Percentiles rank a stretch among this genome's conserved stretches.
These are phyloP conservation scores for Verticillium longisporum DNA, from an alignment of 2,329 filamentous ascomycete genomes.

Conservation along the genomic window DNA sequence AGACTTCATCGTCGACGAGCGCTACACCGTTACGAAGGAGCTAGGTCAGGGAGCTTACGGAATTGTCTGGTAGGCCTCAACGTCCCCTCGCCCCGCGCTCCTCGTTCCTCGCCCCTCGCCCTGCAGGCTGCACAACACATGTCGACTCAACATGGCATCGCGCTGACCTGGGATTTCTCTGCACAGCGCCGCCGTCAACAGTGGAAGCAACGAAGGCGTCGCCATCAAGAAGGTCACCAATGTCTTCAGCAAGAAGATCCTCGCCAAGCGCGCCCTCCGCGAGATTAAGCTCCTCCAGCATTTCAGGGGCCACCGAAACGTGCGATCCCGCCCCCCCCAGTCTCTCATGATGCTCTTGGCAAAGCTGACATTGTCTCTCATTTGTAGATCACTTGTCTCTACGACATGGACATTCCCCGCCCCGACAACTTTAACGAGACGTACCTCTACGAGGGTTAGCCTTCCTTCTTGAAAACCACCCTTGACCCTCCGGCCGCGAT, in stretches of 20 bases:
- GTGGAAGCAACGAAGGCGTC: slow-evolving; percentile 83
- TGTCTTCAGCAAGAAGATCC: slow-evolving; percentile 99
- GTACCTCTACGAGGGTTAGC: slow-evolving; percentile 91
- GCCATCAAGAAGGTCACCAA: slow-evolving; percentile 99
- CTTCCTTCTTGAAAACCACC: not conserved
- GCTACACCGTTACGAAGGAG: slow-evolving; percentile 98
- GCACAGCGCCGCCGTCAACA: slow-evolving; percentile 81
- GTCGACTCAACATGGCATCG: not conserved
- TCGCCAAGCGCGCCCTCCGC: slow-evolving; percentile 93
- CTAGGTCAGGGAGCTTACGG: slow-evolving; percentile 96
- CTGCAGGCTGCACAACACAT: too few relatives aligned
- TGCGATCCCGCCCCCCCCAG: slow-evolving; percentile 36
- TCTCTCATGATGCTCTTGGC: slow-evolving; percentile 3
- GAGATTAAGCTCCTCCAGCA: slow-evolving; percentile 99
- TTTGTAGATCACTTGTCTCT: slow-evolving; percentile 87
- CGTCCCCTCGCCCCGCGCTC: not conserved
- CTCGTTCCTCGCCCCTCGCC: too few relatives aligned
- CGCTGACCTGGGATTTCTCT: slow-evolving; percentile 4
- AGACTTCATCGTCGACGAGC: slow-evolving; percentile 96
- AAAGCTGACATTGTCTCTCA: slow-evolving; percentile 1
- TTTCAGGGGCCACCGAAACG: slow-evolving; percentile 85
- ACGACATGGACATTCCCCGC: slow-evolving; percentile 98
- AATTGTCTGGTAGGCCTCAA: slow-evolving; percentile 75
- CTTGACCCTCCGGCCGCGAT: slow-evolving; percentile 2
- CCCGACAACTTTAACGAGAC: slow-evolving; percentile 99